phyloP scores from a whole-genome alignment of 2,329 filamentous ascomycete genomes.

The Fusarium xylarioides region DNA sequence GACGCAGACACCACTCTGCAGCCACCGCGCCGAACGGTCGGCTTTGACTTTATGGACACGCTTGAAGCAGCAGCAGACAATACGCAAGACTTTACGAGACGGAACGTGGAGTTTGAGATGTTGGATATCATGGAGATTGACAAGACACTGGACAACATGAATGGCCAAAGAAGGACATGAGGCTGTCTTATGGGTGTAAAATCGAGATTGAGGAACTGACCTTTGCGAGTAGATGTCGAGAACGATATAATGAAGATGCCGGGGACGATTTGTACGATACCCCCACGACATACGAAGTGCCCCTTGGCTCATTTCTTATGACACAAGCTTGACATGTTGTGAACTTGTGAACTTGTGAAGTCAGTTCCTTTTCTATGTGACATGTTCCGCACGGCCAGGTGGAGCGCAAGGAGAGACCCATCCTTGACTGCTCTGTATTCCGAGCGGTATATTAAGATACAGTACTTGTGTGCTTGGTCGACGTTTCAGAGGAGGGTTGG shows the following conservation, averaged over 20 bases:
- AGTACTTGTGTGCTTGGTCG: constrained; percentile 33
- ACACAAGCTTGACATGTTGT: background rate
- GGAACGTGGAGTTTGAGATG: constrained; percentile 68
- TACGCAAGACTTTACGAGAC: constrained; percentile 57
- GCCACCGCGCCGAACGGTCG: constrained; percentile 47
- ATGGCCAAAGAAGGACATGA: constrained; percentile 57
- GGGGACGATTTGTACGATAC: constrained; percentile 51
- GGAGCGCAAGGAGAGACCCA: constrained; percentile 79
- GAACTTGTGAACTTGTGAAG: constrained; percentile 11
- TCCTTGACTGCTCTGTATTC: constrained; percentile 81
- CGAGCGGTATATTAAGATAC: constrained; percentile 70
- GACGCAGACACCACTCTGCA: constrained; percentile 38
- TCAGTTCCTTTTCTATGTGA: background rate
- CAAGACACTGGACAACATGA: constrained; percentile 65
- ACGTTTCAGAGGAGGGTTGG: constrained; percentile 43
- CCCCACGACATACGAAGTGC: constrained; percentile 32
- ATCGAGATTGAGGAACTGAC: constrained; percentile 17
- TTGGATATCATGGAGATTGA: constrained; percentile 74
- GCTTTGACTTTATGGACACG: constrained; percentile 61
- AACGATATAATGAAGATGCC: constrained; percentile 33
- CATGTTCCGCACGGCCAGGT: constrained; percentile 73
- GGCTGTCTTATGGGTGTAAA: constrained; percentile 53
- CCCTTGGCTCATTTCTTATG: background rate
- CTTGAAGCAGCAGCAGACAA: constrained; percentile 63
- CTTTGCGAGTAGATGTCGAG: constrained; percentile 38